Conservation (phyloP, 2,329 filamentous ascomycete species). For the Hypoxylon sp. region DNA sequence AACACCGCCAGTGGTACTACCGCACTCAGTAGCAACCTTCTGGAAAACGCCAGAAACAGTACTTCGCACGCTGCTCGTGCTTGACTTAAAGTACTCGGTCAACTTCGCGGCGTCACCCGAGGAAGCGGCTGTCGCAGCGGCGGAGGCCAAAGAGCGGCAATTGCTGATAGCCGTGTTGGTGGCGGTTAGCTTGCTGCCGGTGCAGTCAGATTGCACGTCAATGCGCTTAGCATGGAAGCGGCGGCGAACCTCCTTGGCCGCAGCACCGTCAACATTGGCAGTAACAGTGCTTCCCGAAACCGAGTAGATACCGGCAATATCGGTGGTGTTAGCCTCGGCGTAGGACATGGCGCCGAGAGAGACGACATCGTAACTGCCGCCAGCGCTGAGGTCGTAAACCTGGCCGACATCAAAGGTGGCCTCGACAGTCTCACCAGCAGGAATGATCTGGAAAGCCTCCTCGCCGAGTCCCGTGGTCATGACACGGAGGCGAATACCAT, state of each 20-base stretch:
- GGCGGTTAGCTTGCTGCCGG: constrained; percentile 61
- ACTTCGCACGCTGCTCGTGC: constrained; percentile 60
- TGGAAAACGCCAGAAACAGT: constrained; percentile 68
- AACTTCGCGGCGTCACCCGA: constrained; percentile 66
- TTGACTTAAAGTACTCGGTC: constrained; percentile 75
- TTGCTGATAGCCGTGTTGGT: constrained; percentile 68
- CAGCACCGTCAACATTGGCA: constrained; percentile 69
- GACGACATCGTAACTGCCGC: constrained; percentile 70
- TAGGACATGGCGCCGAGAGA: constrained; percentile 71
- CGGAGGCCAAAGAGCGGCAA: constrained; percentile 67
- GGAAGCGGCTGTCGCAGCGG: constrained; percentile 66
- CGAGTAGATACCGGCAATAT: constrained; percentile 68
- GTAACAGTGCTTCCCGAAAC: constrained; percentile 73
- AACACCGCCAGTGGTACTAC: constrained; percentile 62
- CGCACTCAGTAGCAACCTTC: constrained; percentile 69
- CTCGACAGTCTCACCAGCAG: constrained; percentile 65
- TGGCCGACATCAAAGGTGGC: constrained; percentile 69
- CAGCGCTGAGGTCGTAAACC: constrained; percentile 66
- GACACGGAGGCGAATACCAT: constrained; percentile 68
- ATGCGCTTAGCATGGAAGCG: constrained; percentile 45
- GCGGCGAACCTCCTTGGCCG: constrained; percentile 65
- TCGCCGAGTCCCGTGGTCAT: constrained; percentile 61
- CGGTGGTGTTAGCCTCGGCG: constrained; percentile 65
- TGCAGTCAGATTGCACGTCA: constrained; percentile 68
- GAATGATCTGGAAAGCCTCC: constrained; percentile 66